Evolutionary conservation across 225 moss, liverwort and hornwort species (phyloP).

Genomic region (Neckera pumila): DNA sequence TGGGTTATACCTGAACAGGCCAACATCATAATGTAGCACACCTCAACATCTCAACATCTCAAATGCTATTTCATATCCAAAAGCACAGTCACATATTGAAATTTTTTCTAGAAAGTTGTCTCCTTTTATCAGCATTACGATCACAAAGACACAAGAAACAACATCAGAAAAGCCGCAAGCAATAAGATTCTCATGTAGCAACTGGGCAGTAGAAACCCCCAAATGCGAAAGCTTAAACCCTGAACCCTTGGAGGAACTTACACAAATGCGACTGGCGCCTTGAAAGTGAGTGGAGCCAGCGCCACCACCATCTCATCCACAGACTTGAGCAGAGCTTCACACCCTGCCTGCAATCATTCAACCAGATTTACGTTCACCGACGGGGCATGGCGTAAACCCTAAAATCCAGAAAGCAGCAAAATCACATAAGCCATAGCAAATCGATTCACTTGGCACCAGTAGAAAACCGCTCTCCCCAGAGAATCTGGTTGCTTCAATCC

Average conservation of each 20-base stretch:
- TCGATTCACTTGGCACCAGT: not conserved
- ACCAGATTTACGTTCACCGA: not conserved
- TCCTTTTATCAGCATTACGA: not conserved
- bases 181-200: not conserved
- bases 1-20: conserved; percentile 39
- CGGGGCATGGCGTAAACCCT: not conserved
- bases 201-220: not conserved
- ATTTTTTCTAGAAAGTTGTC: not conserved
- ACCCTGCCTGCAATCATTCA: conserved; percentile 22
- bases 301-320: conserved; percentile 38
- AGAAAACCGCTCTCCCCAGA: not conserved
- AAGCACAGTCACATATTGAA: not conserved
- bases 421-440: not conserved
- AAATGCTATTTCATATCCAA: not conserved
- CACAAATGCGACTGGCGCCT: conserved; percentile 43
- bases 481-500: not conserved
- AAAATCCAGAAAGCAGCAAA: not conserved
- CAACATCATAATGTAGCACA: not conserved
- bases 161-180: not conserved
- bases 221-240: not conserved
- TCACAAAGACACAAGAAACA: not conserved
- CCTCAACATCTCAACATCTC: not conserved
- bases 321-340: conserved; percentile 25
- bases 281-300: conserved; percentile 34
- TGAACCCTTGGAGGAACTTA: conserved; percentile 4